phyloP scores from a whole-genome alignment of 176 grass and related monocot genomes.

The Oryza officinalis region DNA sequence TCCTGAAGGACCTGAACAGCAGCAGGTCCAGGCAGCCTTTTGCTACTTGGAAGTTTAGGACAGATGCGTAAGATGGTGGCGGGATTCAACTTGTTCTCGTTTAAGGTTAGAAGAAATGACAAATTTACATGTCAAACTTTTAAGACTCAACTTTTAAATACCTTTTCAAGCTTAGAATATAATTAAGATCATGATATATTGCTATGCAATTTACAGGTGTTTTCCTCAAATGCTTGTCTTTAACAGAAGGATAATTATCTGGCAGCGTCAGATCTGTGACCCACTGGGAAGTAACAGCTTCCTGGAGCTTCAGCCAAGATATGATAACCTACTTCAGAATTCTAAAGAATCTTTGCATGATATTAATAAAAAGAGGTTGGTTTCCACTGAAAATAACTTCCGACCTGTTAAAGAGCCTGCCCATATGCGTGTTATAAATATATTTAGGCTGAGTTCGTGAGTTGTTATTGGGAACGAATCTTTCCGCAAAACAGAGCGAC shows the following conservation, averaged over 20 bases:
- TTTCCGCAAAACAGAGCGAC: too few relatives aligned
- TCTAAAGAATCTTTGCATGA: background rate
- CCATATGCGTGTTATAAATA: background rate
- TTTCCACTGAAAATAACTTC: background rate
- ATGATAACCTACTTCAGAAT: conserved; percentile 11
- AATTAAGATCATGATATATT: background rate
- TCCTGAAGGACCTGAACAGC: background rate
- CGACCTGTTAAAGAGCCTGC: background rate
- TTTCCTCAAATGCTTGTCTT: conserved; percentile 14
- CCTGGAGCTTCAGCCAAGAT: conserved; percentile 1
- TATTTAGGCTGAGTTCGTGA: too few relatives aligned
- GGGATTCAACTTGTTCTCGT: background rate
- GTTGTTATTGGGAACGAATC: too few relatives aligned
- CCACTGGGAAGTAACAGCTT: background rate
- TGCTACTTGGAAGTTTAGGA: background rate
- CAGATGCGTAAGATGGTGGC: background rate
- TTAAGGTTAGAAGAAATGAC: too few relatives aligned
- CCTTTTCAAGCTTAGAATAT: background rate
- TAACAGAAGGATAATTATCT: background rate
- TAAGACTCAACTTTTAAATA: background rate
- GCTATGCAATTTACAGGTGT: background rate
- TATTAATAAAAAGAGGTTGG: background rate
- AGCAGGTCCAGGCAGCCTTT: background rate
- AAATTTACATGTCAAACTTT: too few relatives aligned
- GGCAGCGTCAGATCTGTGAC: background rate